Percentiles rank a stretch among this genome's conserved stretches.
phyloP scores from a whole-genome alignment of 352 stramenopile genomes.

The Blastocystis sp. region DNA sequence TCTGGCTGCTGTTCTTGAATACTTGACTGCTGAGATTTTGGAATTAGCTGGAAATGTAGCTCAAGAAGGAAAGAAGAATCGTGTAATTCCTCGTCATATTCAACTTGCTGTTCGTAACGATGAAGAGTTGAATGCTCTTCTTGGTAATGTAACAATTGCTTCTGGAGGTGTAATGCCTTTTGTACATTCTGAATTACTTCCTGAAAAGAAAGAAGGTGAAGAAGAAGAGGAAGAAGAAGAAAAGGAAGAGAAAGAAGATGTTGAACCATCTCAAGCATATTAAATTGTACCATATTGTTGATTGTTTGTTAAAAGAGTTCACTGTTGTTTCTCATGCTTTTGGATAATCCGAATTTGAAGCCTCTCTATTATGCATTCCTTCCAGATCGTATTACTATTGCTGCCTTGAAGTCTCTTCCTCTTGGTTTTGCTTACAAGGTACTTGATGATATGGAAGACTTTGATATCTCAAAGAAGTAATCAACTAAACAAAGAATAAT shows the following conservation, averaged over 20 bases:
- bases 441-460: constrained; percentile 15
- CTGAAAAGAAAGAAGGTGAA: constrained; percentile 73
- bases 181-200: constrained; percentile 83
- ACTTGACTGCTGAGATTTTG: constrained; percentile 67
- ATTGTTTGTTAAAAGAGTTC: constrained; percentile 14
- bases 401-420: constrained; percentile 27
- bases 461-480: constrained; percentile 39
- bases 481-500: not conserved
- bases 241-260: constrained; percentile 21
- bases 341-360: constrained; percentile 10
- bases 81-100: constrained; percentile 87
- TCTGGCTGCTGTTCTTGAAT: constrained; percentile 72
- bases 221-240: constrained; percentile 66
- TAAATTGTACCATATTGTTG: not conserved
- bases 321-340: not conserved
- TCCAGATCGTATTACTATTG: not conserved
- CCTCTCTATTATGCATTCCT: constrained; percentile 32
- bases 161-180: constrained; percentile 74
- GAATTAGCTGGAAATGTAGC: constrained; percentile 65
- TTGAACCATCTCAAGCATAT: constrained; percentile 48
- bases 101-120: constrained; percentile 87
- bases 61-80: constrained; percentile 80
- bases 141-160: constrained; percentile 85
- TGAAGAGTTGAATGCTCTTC: constrained; percentile 88
- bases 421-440: constrained; percentile 12